Evolutionary conservation across 495 filamentous ascomycete species (phyloP), one percentile per base, ranked within the genome.

Genomic region (Cercophora samala): DNA sequence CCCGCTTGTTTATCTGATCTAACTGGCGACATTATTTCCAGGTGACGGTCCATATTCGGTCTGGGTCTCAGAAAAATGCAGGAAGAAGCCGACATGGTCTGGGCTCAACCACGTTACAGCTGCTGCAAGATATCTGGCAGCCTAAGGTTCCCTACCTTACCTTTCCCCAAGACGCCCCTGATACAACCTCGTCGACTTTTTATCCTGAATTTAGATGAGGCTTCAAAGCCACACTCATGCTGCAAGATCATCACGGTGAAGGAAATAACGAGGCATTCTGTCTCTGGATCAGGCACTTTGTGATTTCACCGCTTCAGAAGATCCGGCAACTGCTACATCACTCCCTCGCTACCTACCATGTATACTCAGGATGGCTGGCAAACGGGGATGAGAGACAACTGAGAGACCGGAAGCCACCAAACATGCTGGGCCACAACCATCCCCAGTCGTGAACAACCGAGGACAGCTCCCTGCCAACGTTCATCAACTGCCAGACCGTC

Each of bases 61-160:
- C 13, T 46, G 37, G 37, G 37, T 46, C 37, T 46, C 15, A 17
- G 37, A 9, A 8, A n/a, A 1, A 46, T 46, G 37, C 37, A 46
- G 37, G 5, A 46, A 46, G 15, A 46, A 46, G 11, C 37, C 37
- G 13, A 17, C 37, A 46, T 46, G 37, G 0, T 13, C 37, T 46
- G 37, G 37, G 37, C 37, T 46, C 37, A 46, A 46, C 37, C 37
- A 46, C 13, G 53, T 56, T 56, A 2, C 53, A 56, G 53, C 53
- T 56, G 53, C 53, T 56, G 53, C 53, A 56, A 56, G 53, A 56
- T 56, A 56, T 56, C n/a, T 56, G 53, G 53, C 53, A 56, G 53
- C 53, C 53, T 56, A 56, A 56, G 53, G 53, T 56, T 23, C 53
- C 53, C 53, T 56, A 22, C 53, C 53, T 21, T 56, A 22, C 53